Conservation (phyloP, 106 monocot species). For the Amphibolis antarctica region DNA sequence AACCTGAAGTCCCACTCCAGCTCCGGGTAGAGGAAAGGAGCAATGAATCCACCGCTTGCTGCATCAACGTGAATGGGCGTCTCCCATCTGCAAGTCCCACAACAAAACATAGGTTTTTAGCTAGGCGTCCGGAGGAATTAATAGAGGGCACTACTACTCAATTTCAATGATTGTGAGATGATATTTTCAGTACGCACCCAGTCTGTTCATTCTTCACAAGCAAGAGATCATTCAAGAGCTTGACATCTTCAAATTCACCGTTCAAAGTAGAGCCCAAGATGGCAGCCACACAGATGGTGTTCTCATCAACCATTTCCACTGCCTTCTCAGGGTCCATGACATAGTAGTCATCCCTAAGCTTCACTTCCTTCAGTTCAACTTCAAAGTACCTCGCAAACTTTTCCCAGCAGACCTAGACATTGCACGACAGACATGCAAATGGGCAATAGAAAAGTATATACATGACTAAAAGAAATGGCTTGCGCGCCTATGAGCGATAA, state of each 20-base stretch:
- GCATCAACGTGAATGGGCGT: slow-evolving; percentile 88
- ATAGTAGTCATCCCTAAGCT: slow-evolving; percentile 17
- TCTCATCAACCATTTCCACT: slow-evolving; percentile 18
- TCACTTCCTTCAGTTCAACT: slow-evolving; percentile 21
- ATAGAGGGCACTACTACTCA: not conserved
- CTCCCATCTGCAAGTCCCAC: slow-evolving; percentile 42
- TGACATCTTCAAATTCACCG: slow-evolving; percentile 28
- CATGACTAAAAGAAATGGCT: no score
- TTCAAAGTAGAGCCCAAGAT: slow-evolving; percentile 26
- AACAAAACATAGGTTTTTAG: not conserved
- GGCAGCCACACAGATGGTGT: slow-evolving; percentile 22
- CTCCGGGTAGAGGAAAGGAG: slow-evolving; percentile 82
- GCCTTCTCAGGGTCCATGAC: slow-evolving; percentile 21
- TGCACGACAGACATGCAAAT: no score
- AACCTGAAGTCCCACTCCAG: slow-evolving; percentile 87
- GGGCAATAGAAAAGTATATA: no score
- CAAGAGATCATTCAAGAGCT: slow-evolving; percentile 24
- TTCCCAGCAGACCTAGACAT: slow-evolving; percentile 15
- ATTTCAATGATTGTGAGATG: no score
- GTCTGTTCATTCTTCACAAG: slow-evolving; percentile 19
- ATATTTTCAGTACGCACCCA: slow-evolving; percentile 9
- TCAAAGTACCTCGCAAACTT: slow-evolving; percentile 21
- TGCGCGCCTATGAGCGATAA: no score
- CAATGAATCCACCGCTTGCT: slow-evolving; percentile 86
- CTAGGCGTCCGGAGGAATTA: not conserved